Evolutionary conservation across 345 rosid genomes (phyloP).

Genomic region (Citrus reticulata): DNA sequence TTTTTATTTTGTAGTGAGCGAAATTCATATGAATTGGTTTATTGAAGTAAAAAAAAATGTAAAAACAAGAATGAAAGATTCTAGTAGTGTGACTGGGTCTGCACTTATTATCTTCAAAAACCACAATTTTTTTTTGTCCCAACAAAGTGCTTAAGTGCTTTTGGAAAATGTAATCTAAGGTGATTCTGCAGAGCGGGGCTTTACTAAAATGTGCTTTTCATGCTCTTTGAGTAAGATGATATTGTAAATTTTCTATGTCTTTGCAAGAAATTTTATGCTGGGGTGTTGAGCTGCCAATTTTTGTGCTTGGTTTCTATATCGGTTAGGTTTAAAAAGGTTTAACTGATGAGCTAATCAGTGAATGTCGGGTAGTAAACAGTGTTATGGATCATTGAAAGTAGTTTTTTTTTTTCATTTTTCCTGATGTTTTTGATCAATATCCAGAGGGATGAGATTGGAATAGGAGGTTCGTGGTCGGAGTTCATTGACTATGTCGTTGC

Average conservation of each 20-base stretch:
- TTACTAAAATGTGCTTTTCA: neutral
- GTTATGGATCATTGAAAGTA: neutral
- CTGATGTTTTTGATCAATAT: neutral
- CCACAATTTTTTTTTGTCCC: neutral
- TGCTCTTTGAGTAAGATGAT: no score
- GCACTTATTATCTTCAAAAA: neutral
- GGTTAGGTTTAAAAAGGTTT: neutral
- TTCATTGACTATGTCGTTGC: slow-evolving; percentile 64
- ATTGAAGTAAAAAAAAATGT: neutral
- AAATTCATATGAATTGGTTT: neutral
- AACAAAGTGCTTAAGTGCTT: neutral
- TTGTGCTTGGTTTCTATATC: neutral
- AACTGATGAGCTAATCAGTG: neutral
- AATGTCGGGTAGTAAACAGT: neutral
- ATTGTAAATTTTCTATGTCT: no score
- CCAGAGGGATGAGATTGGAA: slow-evolving; percentile 81
- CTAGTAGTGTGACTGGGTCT: neutral
- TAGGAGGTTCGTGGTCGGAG: slow-evolving; percentile 87
- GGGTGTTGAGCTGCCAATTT: neutral
- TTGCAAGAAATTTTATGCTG: neutral
- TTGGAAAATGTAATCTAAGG: neutral
- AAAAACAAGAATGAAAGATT: neutral
- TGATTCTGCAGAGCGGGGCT: neutral
- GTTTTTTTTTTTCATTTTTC: no score
- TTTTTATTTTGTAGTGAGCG: neutral